Conservation (phyloP, 192 early-diverging fungal genomes). For the Entophlyctis luteolus region DNA sequence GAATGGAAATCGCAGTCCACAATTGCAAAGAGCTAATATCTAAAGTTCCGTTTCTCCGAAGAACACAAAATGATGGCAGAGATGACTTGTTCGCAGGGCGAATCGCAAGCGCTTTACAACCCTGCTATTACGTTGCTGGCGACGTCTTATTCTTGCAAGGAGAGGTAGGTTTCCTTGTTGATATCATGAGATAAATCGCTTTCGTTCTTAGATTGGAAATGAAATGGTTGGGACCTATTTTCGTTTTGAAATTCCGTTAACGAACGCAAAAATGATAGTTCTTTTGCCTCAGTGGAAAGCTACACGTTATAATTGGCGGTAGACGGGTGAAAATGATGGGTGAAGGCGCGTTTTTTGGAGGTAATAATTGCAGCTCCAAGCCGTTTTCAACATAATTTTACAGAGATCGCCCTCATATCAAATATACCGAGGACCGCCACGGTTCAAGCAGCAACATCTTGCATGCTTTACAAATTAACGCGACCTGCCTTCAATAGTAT, state of each 20-base stretch:
- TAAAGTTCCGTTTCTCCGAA: constrained; percentile 26
- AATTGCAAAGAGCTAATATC: constrained; percentile 38
- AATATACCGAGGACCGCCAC: constrained; percentile 34
- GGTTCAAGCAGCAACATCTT: constrained; percentile 17
- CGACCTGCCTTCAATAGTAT: constrained; percentile 21
- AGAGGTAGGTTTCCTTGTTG: neutral
- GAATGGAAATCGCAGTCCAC: constrained; percentile 46
- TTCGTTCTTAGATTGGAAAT: constrained; percentile 36
- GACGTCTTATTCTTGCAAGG: constrained; percentile 22
- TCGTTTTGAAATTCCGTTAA: too few species aligned
- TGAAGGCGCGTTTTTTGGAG: constrained; percentile 21
- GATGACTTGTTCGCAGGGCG: constrained; percentile 27
- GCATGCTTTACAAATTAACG: constrained; percentile 21
- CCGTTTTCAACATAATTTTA: neutral
- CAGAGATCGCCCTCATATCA: constrained; percentile 21
- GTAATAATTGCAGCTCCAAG: neutral
- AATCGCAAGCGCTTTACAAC: constrained; percentile 12
- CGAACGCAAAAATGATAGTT: neutral
- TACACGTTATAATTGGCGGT: constrained; percentile 26
- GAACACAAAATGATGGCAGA: constrained; percentile 25
- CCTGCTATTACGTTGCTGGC: constrained; percentile 28
- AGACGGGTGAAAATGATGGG: neutral
- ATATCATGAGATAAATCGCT: neutral
- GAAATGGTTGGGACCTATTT: constrained; percentile 29
- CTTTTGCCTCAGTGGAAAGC: neutral